phyloP scores from a whole-genome alignment of 352 stramenopile genomes.

The Phytophthora rubi region DNA sequence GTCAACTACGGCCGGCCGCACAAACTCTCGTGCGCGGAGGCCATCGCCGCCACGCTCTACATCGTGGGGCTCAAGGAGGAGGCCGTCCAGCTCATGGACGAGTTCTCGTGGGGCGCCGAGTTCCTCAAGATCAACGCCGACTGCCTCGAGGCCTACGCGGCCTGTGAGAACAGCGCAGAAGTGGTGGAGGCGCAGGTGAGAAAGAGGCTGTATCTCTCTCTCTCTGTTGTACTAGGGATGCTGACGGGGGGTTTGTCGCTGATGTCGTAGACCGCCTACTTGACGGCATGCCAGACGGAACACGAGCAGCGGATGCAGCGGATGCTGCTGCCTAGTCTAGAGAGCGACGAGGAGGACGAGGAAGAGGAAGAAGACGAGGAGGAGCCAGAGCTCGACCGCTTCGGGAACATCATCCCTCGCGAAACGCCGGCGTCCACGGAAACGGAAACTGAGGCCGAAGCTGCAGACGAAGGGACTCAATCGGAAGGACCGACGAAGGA shows the following conservation, averaged over 20 bases:
- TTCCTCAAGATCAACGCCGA: constrained; percentile 97
- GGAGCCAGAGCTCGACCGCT: constrained; percentile 39
- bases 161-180: constrained; percentile 69
- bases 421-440: constrained; percentile 22
- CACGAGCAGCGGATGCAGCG: constrained; percentile 56
- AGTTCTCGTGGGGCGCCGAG: constrained; percentile 94
- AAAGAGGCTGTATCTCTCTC: background rate
- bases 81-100: constrained; percentile 90
- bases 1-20: constrained; percentile 98
- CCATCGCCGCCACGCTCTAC: constrained; percentile 96
- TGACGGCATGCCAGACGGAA: constrained; percentile 71
- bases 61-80: constrained; percentile 95
- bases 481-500: constrained; percentile 27
- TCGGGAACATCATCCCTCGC: constrained; percentile 42
- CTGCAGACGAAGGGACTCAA: constrained; percentile 7
- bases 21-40: constrained; percentile 98
- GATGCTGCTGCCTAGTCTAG: constrained; percentile 65
- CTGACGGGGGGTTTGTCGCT: constrained; percentile 10
- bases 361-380: constrained; percentile 42
- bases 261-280: constrained; percentile 62
- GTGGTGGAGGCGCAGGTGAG: constrained; percentile 79
- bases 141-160: constrained; percentile 86
- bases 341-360: constrained; percentile 64
- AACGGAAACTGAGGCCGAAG: constrained; percentile 35
- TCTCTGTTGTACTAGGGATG: background rate